These are phyloP conservation scores for Jamesozyma lodderae DNA, from an alignment of 805 yeast genomes.

Conservation along the genomic window DNA sequence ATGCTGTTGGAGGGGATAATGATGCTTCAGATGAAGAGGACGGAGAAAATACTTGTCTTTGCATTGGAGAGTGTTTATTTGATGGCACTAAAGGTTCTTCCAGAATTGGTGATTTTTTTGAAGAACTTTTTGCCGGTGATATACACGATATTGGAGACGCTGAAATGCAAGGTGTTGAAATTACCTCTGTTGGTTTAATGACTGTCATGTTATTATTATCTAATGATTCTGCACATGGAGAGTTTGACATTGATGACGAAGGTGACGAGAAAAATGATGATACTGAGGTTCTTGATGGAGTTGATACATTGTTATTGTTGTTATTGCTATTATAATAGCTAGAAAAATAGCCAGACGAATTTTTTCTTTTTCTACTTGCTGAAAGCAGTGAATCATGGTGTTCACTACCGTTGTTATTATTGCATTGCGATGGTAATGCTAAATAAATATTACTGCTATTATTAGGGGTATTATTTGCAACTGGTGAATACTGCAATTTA, in stretches of 20 bases:
- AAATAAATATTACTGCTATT: neutral
- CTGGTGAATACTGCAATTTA: conserved; percentile 31
- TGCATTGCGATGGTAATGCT: neutral
- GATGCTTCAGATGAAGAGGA: neutral
- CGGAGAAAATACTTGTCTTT: no score
- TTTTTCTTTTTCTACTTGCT: conserved; percentile 2
- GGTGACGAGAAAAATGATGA: neutral
- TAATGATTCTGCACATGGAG: no score
- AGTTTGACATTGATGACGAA: no score
- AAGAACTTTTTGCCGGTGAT: neutral
- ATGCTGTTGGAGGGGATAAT: conserved; percentile 1
- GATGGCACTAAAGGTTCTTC: neutral
- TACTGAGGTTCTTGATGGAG: neutral
- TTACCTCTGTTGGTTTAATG: no score
- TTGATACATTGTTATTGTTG: neutral
- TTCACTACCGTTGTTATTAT: no score
- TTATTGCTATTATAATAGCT: neutral
- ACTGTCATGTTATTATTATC: no score
- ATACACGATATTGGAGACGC: conserved; percentile 1
- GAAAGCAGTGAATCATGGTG: neutral
- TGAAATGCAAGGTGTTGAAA: no score
- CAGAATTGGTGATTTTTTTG: neutral
- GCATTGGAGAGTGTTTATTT: no score
- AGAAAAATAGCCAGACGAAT: conserved; percentile 1
- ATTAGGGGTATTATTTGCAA: neutral